Evolutionary conservation across 176 grass and related monocot species (phyloP), one percentile per base, ranked within the genome.

Genomic region (Zoysia pacifica): DNA sequence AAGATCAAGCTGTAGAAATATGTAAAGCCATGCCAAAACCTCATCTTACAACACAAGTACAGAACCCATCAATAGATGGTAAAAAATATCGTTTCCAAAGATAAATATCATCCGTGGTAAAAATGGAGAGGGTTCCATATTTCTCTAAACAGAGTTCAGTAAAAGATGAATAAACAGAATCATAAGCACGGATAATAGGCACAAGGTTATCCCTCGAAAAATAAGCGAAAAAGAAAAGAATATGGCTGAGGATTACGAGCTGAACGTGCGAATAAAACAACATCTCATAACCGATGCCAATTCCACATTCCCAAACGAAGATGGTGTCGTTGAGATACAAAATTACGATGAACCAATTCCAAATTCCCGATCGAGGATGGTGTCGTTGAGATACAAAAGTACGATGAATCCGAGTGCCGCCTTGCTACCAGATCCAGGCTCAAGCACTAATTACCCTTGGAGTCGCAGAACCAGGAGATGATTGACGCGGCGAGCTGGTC

Each of bases 381-480:
- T 28, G 28, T 28, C 28, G 28, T 28, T 28, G 28, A 28, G 28
- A 28, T 28, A 28, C 28, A 28, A 28, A 28, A 28, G 28, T 28
- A 28, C 28, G 28, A 28, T 28, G 28, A 28, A 28, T 28, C 28
- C 28, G 28, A 42, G 28, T 19, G n/a, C 5, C 82, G 56, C 1
- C 72, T 16, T 18, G 5, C 8, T 41, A 49, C 48, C 36, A 14
- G 73, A 71, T 72, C 59, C 13, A 48, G 2, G 40, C 4, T 6
- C 2, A 35, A 28, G 50, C 5, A 13, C 0, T 1, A 75, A 18
- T 62, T 69, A 97, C 95, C 85, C 62, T 83, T 97, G 62, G 91
- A 68, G 46, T 62, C n/a, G 53, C 66, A 56, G 75, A 97, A 97
- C 83, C 87, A 97, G 54, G 84, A 89, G 75, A 89, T 72, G 67